phyloP scores from a whole-genome alignment of 768 basidiomycete species.

The Boletus rubroflammeus region DNA sequence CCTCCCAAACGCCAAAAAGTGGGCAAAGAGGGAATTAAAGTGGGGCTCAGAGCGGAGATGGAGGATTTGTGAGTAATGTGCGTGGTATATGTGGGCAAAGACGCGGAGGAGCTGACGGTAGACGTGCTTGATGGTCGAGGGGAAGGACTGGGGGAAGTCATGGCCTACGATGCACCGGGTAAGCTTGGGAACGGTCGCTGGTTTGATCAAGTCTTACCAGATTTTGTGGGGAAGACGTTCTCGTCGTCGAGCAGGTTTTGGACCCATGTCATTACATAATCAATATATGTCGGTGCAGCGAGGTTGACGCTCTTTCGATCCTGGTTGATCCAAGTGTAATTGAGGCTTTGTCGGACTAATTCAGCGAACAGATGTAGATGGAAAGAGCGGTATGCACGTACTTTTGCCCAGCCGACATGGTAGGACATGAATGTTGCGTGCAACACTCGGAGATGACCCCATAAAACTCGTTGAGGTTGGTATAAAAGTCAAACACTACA shows the following conservation, averaged over 20 bases:
- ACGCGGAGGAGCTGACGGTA: slow-evolving; percentile 96
- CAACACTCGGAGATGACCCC: slow-evolving; percentile 92
- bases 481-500: slow-evolving; percentile 94
- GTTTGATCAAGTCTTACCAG: slow-evolving; percentile 50
- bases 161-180: slow-evolving; percentile 53
- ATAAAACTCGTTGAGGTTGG: slow-evolving; percentile 95
- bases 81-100: slow-evolving; percentile 96
- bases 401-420: slow-evolving; percentile 88
- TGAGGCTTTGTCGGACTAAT: slow-evolving; percentile 50
- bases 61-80: slow-evolving; percentile 87
- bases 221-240: slow-evolving; percentile 90
- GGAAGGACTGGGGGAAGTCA: slow-evolving; percentile 84
- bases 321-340: slow-evolving; percentile 93
- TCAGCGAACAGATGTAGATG: not conserved
- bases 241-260: slow-evolving; percentile 95
- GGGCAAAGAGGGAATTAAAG: slow-evolving; percentile 96
- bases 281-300: slow-evolving; percentile 94
- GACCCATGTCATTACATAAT: slow-evolving; percentile 96
- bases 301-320: slow-evolving; percentile 84
- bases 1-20: slow-evolving; percentile 92
- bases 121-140: slow-evolving; percentile 86
- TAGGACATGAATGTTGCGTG: slow-evolving; percentile 83
- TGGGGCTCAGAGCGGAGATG: slow-evolving; percentile 93
- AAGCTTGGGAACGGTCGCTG: not conserved
- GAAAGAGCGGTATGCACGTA: slow-evolving; percentile 37